Percentiles rank a stretch among this genome's conserved stretches.
Evolutionary conservation across 805 yeast genomes (phyloP).

Genomic region (Wickerhamiella nectarea): DNA sequence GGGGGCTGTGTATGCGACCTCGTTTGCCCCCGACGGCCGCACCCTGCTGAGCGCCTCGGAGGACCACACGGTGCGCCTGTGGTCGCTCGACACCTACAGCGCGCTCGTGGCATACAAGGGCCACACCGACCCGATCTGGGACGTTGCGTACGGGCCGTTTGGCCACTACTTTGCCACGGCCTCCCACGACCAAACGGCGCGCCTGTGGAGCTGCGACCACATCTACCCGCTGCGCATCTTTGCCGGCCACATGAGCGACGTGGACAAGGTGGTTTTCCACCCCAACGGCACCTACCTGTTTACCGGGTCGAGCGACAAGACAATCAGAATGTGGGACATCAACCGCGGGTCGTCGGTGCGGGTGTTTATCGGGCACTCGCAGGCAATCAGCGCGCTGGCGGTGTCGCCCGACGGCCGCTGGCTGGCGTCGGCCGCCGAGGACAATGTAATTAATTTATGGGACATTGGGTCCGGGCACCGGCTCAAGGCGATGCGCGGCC

Average conservation of each 20-base stretch:
- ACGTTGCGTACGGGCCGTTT: constrained; percentile 81
- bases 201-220: constrained; percentile 97
- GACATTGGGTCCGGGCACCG: constrained; percentile 86
- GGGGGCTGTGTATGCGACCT: constrained; percentile 83
- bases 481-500: constrained; percentile 86
- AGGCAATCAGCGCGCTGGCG: constrained; percentile 73
- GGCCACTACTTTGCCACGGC: constrained; percentile 99
- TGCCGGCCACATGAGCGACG: constrained; percentile 96
- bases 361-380: constrained; percentile 82
- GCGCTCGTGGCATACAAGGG: constrained; percentile 90
- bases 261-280: constrained; percentile 87
- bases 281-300: constrained; percentile 90
- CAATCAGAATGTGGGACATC: constrained; percentile 97
- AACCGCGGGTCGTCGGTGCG: constrained; percentile 79
- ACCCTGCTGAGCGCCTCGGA: constrained; percentile 74
- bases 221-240: constrained; percentile 89
- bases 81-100: constrained; percentile 88
- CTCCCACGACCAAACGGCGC: constrained; percentile 93
- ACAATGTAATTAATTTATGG: constrained; percentile 78
- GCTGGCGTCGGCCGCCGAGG: constrained; percentile 92
- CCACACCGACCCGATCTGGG: constrained; percentile 96
- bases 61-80: constrained; percentile 80
- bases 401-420: constrained; percentile 96
- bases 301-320: constrained; percentile 91
- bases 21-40: constrained; percentile 81